Evolutionary conservation across 2,329 filamentous ascomycete genomes (phyloP).

Genomic region (Sporothrix pallida): DNA sequence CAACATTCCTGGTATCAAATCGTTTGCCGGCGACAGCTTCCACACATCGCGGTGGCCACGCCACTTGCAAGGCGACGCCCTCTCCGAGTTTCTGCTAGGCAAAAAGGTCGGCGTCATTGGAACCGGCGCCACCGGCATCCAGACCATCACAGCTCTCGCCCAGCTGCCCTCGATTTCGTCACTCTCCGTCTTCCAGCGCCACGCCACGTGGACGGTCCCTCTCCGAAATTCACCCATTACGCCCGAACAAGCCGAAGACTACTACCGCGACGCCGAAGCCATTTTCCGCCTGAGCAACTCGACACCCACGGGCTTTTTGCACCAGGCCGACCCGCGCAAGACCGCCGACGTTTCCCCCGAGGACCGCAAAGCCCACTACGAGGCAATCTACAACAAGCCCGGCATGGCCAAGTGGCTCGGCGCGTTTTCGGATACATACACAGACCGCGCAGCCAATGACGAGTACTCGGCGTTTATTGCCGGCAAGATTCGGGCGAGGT

Average conservation of each 20-base stretch:
- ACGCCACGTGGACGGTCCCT: conserved; percentile 63
- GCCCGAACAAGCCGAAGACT: too few relatives aligned
- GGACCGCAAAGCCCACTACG: conserved; percentile 51
- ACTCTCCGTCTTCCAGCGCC: conserved; percentile 61
- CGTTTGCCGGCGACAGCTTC: conserved; percentile 33
- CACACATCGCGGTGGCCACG: conserved; percentile 37
- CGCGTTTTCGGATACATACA: conserved; percentile 39
- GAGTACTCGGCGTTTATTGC: conserved; percentile 43
- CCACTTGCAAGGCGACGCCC: background rate
- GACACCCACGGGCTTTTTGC: conserved; percentile 31
- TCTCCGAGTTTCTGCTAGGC: conserved; percentile 31
- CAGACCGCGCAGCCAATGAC: conserved; percentile 42
- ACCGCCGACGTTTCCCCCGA: conserved; percentile 50
- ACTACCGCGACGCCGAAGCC: too few relatives aligned
- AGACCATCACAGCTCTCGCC: conserved; percentile 40
- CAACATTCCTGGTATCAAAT: conserved; percentile 40
- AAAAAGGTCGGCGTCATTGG: conserved; percentile 38
- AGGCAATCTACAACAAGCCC: conserved; percentile 48
- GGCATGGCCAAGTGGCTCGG: conserved; percentile 28
- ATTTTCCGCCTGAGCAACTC: conserved; percentile 55
- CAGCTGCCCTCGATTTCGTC: conserved; percentile 38
- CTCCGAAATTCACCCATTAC: conserved; percentile 55
- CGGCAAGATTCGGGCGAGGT: conserved; percentile 46
- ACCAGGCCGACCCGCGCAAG: conserved; percentile 41
- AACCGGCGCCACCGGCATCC: conserved; percentile 37